Base-by-base conservation (phyloP, 805 yeast species). In the Metschnikowia cubensis region DNA sequence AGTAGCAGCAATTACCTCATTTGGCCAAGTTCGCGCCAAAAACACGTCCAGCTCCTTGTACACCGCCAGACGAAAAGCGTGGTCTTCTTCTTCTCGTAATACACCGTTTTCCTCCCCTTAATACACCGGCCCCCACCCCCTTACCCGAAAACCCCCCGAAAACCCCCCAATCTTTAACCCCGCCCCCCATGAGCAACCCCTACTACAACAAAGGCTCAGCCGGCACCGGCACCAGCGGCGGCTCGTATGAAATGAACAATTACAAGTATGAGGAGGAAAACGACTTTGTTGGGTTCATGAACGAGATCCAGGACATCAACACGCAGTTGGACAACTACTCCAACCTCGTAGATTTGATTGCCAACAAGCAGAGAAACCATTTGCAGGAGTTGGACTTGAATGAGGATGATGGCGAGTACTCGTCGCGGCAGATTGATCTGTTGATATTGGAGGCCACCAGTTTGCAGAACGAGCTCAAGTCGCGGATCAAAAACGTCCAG, bases 381-480 rank as follows among this genome's bases (percentile, higher is more conserved):
- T 71, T 89, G 61, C 83, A 83, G 55, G 94, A 87, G 57, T 82
- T 87, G 54, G 84, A 84, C 59, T 82, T 81, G 54, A 86, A 84
- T 53, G 83, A 82, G 39, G 59, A 51, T 39, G 59, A 53, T 61
- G 87, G 85, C 62, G 80, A 79, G 49, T 79, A 81, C 61, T 75
- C 83, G 52, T 84, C 89, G 68, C 78, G 80, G 56, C 89, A 88
- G 68, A 77, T 94, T 52, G 96, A 91, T 64, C 75, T 81, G 52
- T 76, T 88, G 51, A 84, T 84, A 46, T 74, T 86, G 44, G 95
- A 90, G 65, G 88, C 96, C 3, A 79, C 87, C 40, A 80, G 87
- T 47, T 77, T 89, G 60, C 96, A 92, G 64, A 77, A 79, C 55
- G 77, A 79, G 50, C 81, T 94, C 65, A 91, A 89, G 70, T 69